Evolutionary conservation across 768 basidiomycete genomes (phyloP), one percentile per base, ranked within the genome.

Genomic region (Lentinula guzmanii): DNA sequence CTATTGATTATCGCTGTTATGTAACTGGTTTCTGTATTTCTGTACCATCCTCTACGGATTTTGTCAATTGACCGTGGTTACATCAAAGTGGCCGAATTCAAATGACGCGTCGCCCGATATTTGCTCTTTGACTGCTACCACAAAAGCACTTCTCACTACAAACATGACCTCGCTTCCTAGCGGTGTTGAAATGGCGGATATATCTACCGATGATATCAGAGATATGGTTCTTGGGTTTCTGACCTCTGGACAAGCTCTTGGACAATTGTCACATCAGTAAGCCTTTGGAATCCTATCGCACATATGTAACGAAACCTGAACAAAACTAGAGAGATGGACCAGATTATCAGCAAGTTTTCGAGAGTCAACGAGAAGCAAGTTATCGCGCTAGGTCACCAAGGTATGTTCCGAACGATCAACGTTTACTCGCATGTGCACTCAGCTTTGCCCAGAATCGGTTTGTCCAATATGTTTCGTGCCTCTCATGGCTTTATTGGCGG

Each of bases 391-490:
- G 82, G 80, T 4, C 77, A 83, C 54, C 74, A 74, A 69, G 84
- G 86, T 77, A 64, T 31, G 18, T 37, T 58, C 37, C 24, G 31
- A 18, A 18, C 37, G 24, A 18, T 43, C 15, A 52, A 28, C 5
- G 45, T 37, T 46, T 48, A 21, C 28, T 18, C 52, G 55, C 35
- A 11, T 52, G 21, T 16, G 35, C 45, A 55, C 46, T 60, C 45
- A 21, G 24, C 18, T 13, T 34, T 41, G 55, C 58, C 16, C 58
- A 91, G 91, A 92, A 64, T 82, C 85, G 6, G 70, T 78, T 16
- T 93, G 91, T 67, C 82, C 91, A 10, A 89, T 93, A 65, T 93
- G 91, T 70, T 80, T 87, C 64, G 87, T 81, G 37, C 75, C 88
- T 0, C 86, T 86, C 66, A 76, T 81, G n/a, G 82, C 87, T 10